These are phyloP conservation scores for Sicyos edulis DNA, from an alignment of 306 rosid species.

Conservation along the genomic window DNA sequence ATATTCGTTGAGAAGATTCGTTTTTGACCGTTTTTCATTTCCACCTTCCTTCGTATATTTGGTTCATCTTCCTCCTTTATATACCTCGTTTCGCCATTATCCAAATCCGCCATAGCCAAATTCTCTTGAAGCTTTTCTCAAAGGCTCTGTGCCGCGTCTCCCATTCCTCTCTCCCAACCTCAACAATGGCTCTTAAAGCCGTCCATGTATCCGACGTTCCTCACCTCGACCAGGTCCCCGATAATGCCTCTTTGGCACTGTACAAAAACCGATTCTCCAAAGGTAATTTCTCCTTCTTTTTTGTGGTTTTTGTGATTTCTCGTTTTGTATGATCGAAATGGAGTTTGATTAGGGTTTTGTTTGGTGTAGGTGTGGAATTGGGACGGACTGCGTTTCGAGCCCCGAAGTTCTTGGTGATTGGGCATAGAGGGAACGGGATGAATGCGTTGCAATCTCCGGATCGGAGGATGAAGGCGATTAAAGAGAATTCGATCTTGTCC, in stretches of 20 bases:
- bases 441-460: conserved; percentile 45
- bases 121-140: background rate
- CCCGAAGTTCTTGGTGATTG: conserved; percentile 42
- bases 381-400: conserved; percentile 25
- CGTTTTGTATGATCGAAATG: background rate
- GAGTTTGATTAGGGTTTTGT: background rate
- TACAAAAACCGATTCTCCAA: conserved; percentile 30
- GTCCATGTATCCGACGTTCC: conserved; percentile 56
- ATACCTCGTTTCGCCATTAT: background rate
- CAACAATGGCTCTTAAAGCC: conserved; percentile 46
- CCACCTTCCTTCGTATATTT: background rate
- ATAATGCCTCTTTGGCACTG: conserved; percentile 31
- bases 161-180: background rate
- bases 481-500: conserved; percentile 48
- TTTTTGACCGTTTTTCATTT: background rate
- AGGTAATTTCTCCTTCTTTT: conserved; percentile 20
- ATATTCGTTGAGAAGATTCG: conserved; percentile 9
- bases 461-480: conserved; percentile 37
- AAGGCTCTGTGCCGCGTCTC: conserved; percentile 17
- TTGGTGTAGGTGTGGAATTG: conserved; percentile 34
- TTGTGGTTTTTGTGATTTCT: background rate
- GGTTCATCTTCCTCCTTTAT: background rate
- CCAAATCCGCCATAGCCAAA: conserved; percentile 7
- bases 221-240: conserved; percentile 42
- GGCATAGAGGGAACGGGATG: conserved; percentile 56